These are phyloP conservation scores for Phytopythium boreale DNA, from an alignment of 352 stramenopile genomes.

Conservation along the genomic window DNA sequence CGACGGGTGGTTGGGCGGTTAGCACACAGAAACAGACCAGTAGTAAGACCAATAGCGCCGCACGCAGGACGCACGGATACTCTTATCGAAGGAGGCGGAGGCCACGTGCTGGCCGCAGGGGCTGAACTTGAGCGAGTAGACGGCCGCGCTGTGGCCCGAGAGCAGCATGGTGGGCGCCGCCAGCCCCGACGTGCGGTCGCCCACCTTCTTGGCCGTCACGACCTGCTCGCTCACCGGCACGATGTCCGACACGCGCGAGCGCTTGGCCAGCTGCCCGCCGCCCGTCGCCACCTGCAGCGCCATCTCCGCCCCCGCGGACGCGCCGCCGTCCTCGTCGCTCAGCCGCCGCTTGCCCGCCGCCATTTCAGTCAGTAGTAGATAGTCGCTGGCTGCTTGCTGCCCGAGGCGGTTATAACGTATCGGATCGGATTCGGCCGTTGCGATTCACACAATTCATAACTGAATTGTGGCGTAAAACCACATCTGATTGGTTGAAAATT, in stretches of 20 bases:
- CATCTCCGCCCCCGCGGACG: not conserved
- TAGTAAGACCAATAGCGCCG: too few relatives aligned
- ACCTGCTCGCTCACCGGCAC: conserved; percentile 65
- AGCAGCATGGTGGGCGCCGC: conserved; percentile 77
- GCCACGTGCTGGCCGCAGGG: conserved; percentile 63
- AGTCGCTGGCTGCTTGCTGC: not conserved
- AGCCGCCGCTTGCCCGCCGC: conserved; percentile 18
- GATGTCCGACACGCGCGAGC: conserved; percentile 65
- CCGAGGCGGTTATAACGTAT: too few relatives aligned
- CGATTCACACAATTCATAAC: not conserved
- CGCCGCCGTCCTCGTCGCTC: conserved; percentile 9
- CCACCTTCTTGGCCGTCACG: conserved; percentile 45
- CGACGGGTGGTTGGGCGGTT: not conserved
- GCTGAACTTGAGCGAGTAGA: conserved; percentile 84
- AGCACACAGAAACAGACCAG: not conserved
- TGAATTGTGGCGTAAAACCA: not conserved
- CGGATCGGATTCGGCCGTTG: not conserved
- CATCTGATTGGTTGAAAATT: too few relatives aligned
- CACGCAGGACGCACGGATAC: conserved; percentile 37
- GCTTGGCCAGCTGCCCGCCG: conserved; percentile 53
- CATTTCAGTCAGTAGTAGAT: not conserved
- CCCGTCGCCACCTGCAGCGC: conserved; percentile 7
- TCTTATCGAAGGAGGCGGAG: conserved; percentile 70
- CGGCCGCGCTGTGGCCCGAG: conserved; percentile 63
- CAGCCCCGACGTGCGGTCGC: conserved; percentile 63